Percentiles rank a stretch among this genome's conserved stretches.
These are phyloP conservation scores for Leishmania martiniquensis DNA, from an alignment of 208 protist species.

Conservation along the genomic window DNA sequence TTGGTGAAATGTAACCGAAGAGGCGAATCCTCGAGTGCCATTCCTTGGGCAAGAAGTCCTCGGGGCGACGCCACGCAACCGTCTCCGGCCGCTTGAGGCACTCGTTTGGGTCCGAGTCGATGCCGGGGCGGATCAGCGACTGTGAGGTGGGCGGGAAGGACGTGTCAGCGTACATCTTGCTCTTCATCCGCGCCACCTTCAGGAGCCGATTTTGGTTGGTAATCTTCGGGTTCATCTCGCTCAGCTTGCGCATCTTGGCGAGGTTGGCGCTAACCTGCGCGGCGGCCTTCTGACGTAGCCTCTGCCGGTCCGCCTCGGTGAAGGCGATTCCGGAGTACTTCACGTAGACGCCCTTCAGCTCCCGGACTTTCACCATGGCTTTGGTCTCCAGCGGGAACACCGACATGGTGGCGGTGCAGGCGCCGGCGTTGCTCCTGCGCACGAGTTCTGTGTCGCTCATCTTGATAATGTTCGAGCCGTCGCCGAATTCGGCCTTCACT, in stretches of 20 bases:
- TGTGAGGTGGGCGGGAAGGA: conserved; percentile 47
- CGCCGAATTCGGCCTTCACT: conserved; percentile 53
- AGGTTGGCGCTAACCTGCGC: conserved; percentile 28
- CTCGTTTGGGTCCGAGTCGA: conserved; percentile 35
- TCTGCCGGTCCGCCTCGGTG: conserved; percentile 25
- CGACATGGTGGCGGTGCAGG: conserved; percentile 33
- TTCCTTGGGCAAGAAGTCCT: conserved; percentile 52
- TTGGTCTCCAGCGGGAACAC: conserved; percentile 48
- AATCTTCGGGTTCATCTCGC: conserved; percentile 25
- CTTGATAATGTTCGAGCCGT: conserved; percentile 25
- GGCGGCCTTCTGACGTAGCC: conserved; percentile 12
- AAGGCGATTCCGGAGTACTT: conserved; percentile 37
- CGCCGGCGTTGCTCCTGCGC: conserved; percentile 24
- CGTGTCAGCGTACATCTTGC: conserved; percentile 50
- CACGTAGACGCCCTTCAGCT: conserved; percentile 39
- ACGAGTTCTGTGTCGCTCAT: conserved; percentile 33
- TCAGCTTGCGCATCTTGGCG: conserved; percentile 26
- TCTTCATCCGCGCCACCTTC: conserved; percentile 34
- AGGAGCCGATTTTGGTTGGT: conserved; percentile 42
- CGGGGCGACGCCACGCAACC: conserved; percentile 53
- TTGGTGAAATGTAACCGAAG: conserved; percentile 41
- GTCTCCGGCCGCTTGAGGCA: conserved; percentile 31
- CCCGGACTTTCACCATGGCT: conserved; percentile 44
- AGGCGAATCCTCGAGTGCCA: conserved; percentile 50
- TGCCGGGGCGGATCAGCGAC: conserved; percentile 51